A percentile compares a stretch with the other conserved stretches of the same genome.
phyloP scores from a whole-genome alignment of 495 filamentous ascomycete species.

The Daldinia loculata region DNA sequence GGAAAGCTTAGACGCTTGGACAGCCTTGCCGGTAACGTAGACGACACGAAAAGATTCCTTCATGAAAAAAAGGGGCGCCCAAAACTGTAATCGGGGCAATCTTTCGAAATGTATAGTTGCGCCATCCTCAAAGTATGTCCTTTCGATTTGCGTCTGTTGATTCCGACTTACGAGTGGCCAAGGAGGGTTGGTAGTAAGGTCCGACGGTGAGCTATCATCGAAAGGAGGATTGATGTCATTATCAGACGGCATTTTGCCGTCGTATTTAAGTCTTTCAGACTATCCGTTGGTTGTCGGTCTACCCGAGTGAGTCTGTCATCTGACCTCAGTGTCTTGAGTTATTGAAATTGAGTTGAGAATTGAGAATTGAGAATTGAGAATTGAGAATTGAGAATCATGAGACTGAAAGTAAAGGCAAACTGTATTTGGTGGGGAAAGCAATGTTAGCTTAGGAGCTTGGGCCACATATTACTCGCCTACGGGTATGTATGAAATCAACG shows the following conservation, averaged over 20 bases:
- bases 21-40: constrained; percentile 3
- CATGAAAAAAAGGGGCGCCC: constrained; percentile 3
- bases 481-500: neutral
- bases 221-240: neutral
- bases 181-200: constrained; percentile 21
- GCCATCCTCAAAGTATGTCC: constrained; percentile 33
- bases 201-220: neutral
- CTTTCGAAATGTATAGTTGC: constrained; percentile 41
- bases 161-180: constrained; percentile 25
- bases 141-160: constrained; percentile 28
- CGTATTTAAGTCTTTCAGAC: neutral
- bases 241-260: constrained; percentile 21
- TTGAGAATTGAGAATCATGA: too few species aligned
- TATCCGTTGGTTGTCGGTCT: neutral
- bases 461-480: constrained; percentile 15
- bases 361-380: too few species aligned
- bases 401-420: too few species aligned
- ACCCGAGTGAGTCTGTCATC: too few species aligned
- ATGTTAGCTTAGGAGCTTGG: constrained; percentile 25
- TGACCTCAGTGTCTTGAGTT: neutral
- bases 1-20: neutral
- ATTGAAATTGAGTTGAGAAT: too few species aligned
- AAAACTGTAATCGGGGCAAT: constrained; percentile 22
- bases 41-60: neutral
- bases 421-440: neutral